Evolutionary conservation across 75 land plant genomes (phyloP).

Genomic region (Selaginella tamariscina): DNA sequence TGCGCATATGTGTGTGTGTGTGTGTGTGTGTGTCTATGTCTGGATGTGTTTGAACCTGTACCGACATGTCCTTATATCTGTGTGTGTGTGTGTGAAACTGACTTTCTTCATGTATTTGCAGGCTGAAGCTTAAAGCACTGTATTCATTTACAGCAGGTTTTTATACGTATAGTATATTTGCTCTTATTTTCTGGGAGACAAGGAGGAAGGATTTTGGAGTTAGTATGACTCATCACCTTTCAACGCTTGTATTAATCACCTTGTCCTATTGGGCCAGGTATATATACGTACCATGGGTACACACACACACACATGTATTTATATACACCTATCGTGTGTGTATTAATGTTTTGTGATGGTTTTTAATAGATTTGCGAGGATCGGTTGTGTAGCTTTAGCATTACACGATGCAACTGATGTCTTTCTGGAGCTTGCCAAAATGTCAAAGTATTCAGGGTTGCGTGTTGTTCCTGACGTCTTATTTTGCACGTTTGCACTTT

Average conservation of each 20-base stretch:
- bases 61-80: too few species aligned
- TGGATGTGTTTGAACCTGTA: too few species aligned
- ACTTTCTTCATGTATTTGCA: slow-evolving; percentile 15
- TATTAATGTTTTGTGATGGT: background rate
- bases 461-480: slow-evolving; percentile 46
- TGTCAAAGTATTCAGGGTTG: slow-evolving; percentile 70
- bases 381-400: slow-evolving; percentile 79
- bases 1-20: too few species aligned
- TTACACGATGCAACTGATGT: slow-evolving; percentile 97
- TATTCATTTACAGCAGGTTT: slow-evolving; percentile 35
- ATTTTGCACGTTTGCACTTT: slow-evolving; percentile 55
- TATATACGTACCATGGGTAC: too few species aligned
- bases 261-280: slow-evolving; percentile 37
- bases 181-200: slow-evolving; percentile 38
- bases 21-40: too few species aligned
- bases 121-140: slow-evolving; percentile 32
- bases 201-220: slow-evolving; percentile 37
- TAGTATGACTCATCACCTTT: slow-evolving; percentile 36
- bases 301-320: too few species aligned
- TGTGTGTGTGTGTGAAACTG: slow-evolving; percentile 36
- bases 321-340: slow-evolving; percentile 6
- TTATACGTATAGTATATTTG: slow-evolving; percentile 38
- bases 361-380: slow-evolving; percentile 65
- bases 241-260: slow-evolving; percentile 28
- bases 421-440: slow-evolving; percentile 83